A percentile compares a stretch with the other conserved stretches of the same genome.
Conservation (phyloP, 306 rosid genomes). For the Cucumis hystrix region DNA sequence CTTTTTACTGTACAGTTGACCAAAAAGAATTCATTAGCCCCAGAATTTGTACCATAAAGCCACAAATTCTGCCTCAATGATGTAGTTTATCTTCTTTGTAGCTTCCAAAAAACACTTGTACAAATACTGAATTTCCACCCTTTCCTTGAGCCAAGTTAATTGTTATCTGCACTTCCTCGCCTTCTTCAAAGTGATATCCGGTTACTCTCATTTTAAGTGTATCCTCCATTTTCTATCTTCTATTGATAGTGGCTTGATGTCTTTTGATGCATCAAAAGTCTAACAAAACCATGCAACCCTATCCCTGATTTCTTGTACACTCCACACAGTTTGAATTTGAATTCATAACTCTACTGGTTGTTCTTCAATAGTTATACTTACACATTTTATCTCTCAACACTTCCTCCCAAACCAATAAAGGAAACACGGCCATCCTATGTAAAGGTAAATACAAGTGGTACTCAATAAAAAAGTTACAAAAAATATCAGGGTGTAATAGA, state of each 20-base stretch:
- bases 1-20: background rate
- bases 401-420: background rate
- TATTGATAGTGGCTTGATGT: background rate
- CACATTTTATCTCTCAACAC: background rate
- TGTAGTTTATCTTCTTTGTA: background rate
- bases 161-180: background rate
- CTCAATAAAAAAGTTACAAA: background rate
- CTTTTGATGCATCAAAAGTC: background rate
- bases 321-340: background rate
- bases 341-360: background rate
- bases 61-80: background rate
- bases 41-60: background rate
- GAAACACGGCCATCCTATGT: background rate
- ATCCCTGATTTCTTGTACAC: background rate
- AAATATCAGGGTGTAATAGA: background rate
- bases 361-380: background rate
- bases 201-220: background rate
- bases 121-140: background rate
- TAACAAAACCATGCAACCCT: background rate
- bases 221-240: background rate
- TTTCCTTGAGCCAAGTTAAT: background rate
- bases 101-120: background rate
- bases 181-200: background rate
- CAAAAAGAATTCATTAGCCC: background rate
- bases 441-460: background rate